A percentile compares a stretch with the other conserved stretches of the same genome.
Conservation (phyloP, 176 grass and related monocot genomes). For the Oropetium thomaeum region DNA sequence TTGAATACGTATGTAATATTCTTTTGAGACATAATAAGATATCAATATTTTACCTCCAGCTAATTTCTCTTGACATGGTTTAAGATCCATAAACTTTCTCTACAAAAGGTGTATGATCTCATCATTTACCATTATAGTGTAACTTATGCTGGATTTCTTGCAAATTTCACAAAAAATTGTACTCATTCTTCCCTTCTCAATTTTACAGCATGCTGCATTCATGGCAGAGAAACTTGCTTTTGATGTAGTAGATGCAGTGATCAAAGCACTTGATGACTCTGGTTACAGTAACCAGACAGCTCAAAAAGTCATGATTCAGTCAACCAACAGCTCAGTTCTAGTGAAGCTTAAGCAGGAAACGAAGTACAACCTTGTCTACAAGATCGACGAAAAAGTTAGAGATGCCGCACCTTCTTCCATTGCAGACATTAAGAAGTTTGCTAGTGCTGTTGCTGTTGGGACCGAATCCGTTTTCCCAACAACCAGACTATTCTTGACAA, state of each 20-base stretch:
- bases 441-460: conserved; percentile 51
- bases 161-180: background rate
- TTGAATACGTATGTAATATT: background rate
- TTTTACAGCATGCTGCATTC: conserved; percentile 66
- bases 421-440: conserved; percentile 73
- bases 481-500: conserved; percentile 20
- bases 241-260: conserved; percentile 61
- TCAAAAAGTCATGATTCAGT: conserved; percentile 72
- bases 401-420: conserved; percentile 54
- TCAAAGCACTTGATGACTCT: conserved; percentile 53
- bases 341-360: conserved; percentile 74
- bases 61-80: background rate
- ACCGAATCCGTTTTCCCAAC: conserved; percentile 47
- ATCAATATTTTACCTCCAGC: background rate
- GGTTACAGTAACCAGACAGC: conserved; percentile 69
- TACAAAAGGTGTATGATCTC: background rate
- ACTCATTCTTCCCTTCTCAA: background rate
- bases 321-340: conserved; percentile 73
- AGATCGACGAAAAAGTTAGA: conserved; percentile 54
- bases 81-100: background rate
- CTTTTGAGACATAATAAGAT: background rate
- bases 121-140: background rate
- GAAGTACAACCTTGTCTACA: conserved; percentile 82
- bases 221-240: conserved; percentile 68
- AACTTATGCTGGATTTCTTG: background rate